Percentiles rank a stretch among this genome's conserved stretches.
Conservation (phyloP, 345 rosid species). For the Camelina hispida region DNA sequence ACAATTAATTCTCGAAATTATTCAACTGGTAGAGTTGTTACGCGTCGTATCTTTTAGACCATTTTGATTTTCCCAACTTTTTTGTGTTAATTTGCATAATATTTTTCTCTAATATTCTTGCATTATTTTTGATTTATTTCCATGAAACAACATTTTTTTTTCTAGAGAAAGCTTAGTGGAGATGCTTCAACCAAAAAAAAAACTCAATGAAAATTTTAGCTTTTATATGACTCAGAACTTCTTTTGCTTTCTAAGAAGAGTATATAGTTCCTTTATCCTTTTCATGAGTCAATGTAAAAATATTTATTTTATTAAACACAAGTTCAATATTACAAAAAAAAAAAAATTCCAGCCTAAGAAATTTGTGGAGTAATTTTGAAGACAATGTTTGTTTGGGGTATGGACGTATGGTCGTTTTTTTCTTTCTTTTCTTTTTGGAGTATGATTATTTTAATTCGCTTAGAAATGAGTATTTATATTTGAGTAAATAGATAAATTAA, state of each 20-base stretch:
- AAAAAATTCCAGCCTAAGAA: not conserved
- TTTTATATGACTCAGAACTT: not conserved
- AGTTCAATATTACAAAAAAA: not conserved
- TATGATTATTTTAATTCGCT: not conserved
- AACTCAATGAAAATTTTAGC: not conserved
- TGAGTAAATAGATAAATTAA: not conserved
- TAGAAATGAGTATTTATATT: not conserved
- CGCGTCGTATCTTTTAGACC: constrained; percentile 11
- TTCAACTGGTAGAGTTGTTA: constrained; percentile 31
- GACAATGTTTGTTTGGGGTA: not conserved
- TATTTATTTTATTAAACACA: not conserved
- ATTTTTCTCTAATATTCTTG: not conserved
- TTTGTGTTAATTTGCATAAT: not conserved
- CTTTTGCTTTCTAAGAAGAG: constrained; percentile 19
- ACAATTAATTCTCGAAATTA: constrained; percentile 5
- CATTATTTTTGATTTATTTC: constrained; percentile 15
- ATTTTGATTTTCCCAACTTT: not conserved
- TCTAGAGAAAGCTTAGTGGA: not conserved
- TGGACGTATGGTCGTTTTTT: too few relatives aligned
- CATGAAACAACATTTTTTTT: not conserved
- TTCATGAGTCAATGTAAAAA: constrained; percentile 14
- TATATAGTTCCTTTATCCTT: constrained; percentile 11
- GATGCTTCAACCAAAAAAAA: too few relatives aligned
- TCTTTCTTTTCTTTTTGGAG: too few relatives aligned
- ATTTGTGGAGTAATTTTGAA: constrained; percentile 5